Conservation (phyloP, 169 alveolate genomes). For the Plasmodium gallinaceum region DNA sequence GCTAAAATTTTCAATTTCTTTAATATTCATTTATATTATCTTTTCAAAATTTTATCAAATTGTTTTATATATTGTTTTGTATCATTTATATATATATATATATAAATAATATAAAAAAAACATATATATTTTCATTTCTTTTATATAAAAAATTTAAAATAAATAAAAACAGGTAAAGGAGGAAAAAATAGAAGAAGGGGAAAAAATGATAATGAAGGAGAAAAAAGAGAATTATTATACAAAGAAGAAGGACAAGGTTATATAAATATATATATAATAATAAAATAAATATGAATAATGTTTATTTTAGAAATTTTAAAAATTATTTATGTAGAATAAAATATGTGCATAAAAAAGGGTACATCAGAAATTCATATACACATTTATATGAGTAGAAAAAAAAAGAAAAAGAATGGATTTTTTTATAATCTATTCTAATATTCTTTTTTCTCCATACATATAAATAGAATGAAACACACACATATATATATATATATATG, state of each 20-base stretch:
- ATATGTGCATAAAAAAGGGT: not conserved
- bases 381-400: slow-evolving; percentile 18
- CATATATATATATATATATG: no score
- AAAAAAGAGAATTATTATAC: slow-evolving; percentile 94
- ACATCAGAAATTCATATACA: not conserved
- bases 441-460: not conserved
- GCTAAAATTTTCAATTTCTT: not conserved
- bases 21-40: not conserved
- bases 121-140: not conserved
- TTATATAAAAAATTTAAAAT: not conserved
- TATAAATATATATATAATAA: not conserved
- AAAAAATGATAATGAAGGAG: slow-evolving; percentile 95
- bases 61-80: no score
- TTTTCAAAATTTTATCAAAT: no score
- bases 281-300: not conserved
- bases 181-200: slow-evolving; percentile 98
- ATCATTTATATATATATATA: not conserved
- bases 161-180: slow-evolving; percentile 93
- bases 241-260: slow-evolving; percentile 97
- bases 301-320: not conserved
- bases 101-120: not conserved
- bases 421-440: not conserved
- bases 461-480: not conserved
- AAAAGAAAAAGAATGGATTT: no score
- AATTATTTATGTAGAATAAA: not conserved